Evolutionary conservation across 192 early-diverging fungal species (phyloP).

Genomic region (Coemansia javaensis): DNA sequence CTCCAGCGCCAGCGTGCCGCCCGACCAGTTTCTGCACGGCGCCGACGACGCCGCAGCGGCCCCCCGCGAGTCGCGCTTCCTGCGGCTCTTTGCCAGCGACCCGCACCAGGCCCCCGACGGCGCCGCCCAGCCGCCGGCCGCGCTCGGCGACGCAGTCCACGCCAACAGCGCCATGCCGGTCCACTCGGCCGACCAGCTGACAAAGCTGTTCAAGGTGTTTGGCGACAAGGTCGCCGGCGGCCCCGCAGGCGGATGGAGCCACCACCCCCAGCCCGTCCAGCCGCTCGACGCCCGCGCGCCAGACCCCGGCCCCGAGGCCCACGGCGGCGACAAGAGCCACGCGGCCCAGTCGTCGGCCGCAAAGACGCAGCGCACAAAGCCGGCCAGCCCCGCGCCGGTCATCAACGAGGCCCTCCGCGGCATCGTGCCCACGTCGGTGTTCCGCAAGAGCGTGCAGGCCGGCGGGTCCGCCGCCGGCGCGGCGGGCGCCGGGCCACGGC

Average conservation of each 20-base stretch:
- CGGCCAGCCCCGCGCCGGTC: slow-evolving; percentile 34
- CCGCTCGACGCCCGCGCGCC: no score
- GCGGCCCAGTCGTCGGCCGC: no score
- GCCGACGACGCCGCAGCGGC: slow-evolving; percentile 2
- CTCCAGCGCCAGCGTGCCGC: no score
- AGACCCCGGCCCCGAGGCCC: background rate
- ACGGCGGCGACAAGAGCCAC: no score
- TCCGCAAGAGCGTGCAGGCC: slow-evolving; percentile 41
- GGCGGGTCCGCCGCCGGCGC: slow-evolving; percentile 4
- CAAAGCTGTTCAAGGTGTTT: slow-evolving; percentile 46
- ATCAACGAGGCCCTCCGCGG: slow-evolving; percentile 49
- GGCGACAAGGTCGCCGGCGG: slow-evolving; percentile 37
- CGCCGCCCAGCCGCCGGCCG: background rate
- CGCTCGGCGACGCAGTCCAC: background rate
- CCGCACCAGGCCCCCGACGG: slow-evolving; percentile 1
- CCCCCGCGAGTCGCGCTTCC: slow-evolving; percentile 32
- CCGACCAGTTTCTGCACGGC: slow-evolving; percentile 1
- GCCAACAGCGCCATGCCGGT: background rate
- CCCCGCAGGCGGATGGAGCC: background rate
- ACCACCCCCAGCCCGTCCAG: slow-evolving; percentile 3
- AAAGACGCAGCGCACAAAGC: slow-evolving; percentile 9
- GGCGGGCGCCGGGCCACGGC: background rate
- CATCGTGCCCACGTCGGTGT: slow-evolving; percentile 49
- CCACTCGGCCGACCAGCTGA: slow-evolving; percentile 22
- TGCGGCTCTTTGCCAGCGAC: slow-evolving; percentile 32